These are phyloP conservation scores for Xylaria sp. DNA, from an alignment of 2,329 filamentous ascomycete species.

Conservation along the genomic window DNA sequence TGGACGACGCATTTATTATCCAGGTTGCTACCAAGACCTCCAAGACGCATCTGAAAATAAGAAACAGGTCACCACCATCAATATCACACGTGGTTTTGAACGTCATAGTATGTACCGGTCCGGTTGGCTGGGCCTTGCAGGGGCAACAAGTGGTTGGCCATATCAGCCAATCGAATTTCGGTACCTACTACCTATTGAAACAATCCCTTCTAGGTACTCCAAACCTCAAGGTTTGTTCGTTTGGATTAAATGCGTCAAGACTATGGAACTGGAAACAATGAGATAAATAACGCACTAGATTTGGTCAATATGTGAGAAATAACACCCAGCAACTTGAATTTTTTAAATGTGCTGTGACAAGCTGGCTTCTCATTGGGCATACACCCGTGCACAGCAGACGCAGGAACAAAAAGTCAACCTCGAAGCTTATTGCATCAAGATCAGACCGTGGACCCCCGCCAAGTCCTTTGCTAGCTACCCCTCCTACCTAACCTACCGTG, in stretches of 20 bases:
- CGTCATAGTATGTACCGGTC: too few species aligned
- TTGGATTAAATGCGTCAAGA: too few species aligned
- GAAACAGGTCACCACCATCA: too few species aligned
- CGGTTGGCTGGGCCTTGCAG: neutral
- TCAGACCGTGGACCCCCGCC: neutral
- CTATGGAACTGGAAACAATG: neutral
- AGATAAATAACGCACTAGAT: neutral
- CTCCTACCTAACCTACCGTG: neutral
- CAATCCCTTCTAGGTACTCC: neutral
- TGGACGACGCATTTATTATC: neutral
- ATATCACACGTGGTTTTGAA: too few species aligned
- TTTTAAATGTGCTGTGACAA: neutral
- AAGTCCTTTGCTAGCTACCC: neutral
- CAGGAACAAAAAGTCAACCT: neutral
- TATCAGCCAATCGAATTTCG: conserved; percentile 2
- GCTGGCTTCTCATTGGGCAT: neutral
- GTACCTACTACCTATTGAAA: neutral
- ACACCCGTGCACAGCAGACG: conserved; percentile 7
- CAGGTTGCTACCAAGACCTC: too few species aligned
- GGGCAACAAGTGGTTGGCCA: neutral
- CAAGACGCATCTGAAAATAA: too few species aligned
- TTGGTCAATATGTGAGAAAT: neutral
- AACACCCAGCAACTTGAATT: neutral
- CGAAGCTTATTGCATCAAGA: neutral
- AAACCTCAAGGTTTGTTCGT: neutral